These are phyloP conservation scores for Nemania diffusa DNA, from an alignment of 2,329 filamentous ascomycete species.

Conservation along the genomic window DNA sequence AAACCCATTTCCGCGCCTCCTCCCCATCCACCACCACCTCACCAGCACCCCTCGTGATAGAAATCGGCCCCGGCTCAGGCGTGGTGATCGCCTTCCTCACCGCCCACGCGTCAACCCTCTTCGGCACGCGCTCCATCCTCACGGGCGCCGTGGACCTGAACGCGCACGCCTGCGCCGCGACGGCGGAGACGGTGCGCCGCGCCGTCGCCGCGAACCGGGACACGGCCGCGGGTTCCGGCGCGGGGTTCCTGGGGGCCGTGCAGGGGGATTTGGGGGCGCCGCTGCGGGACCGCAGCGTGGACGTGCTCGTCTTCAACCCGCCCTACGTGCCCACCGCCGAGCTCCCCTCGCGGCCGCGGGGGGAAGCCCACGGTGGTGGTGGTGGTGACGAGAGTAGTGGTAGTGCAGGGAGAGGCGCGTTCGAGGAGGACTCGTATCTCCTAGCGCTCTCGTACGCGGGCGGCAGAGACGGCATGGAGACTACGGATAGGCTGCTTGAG, in stretches of 20 bases:
- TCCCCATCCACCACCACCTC: conserved; percentile 27
- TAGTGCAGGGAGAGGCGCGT: conserved; percentile 52
- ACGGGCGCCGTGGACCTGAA: conserved; percentile 88
- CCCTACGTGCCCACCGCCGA: conserved; percentile 91
- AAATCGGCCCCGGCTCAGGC: conserved; percentile 91
- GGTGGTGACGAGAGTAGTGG: not conserved
- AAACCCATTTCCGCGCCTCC: conserved; percentile 63
- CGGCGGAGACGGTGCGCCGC: conserved; percentile 72
- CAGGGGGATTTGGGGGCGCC: conserved; percentile 76
- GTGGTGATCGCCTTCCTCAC: conserved; percentile 91
- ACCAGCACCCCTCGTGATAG: conserved; percentile 70
- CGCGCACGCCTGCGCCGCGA: conserved; percentile 81
- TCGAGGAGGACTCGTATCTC: conserved; percentile 84
- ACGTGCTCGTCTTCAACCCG: conserved; percentile 95
- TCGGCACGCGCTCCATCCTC: conserved; percentile 76
- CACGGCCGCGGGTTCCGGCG: conserved; percentile 39
- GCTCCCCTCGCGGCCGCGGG: conserved; percentile 66
- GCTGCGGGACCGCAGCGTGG: conserved; percentile 69
- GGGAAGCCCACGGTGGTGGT: conserved; percentile 38
- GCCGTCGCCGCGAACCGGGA: conserved; percentile 52
- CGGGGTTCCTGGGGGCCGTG: conserved; percentile 70
- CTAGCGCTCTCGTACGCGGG: conserved; percentile 90
- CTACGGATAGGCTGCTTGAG: conserved; percentile 80
- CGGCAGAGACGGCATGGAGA: conserved; percentile 92
- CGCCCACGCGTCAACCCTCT: conserved; percentile 76